Base-by-base conservation (phyloP, 768 basidiomycete genomes). In the Terana coerulea region DNA sequence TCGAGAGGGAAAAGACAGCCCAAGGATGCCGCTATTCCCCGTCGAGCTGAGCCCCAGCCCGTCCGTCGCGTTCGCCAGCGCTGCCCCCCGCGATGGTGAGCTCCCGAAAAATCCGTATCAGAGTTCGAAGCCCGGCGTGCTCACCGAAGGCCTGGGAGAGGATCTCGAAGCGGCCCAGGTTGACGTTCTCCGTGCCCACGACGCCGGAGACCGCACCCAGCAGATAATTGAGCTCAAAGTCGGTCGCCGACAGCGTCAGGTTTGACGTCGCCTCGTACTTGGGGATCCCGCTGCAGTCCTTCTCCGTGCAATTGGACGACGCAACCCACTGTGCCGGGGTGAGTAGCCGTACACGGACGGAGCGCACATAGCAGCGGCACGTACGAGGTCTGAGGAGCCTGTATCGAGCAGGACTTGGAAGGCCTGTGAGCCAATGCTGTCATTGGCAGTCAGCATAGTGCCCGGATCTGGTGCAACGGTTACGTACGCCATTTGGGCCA, bases 331-430 rank as follows among this genome's bases (percentile, higher is more conserved):
- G 34, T 29, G 24, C 10, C 28, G 28, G 33, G 9, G 15, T 15
- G 21, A 48, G 41, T 50, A 21, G 28, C 10, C 11, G 39, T 37
- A n/a, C n/a, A n/a, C n/a, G n/a, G n/a, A n/a, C n/a, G n/a, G n/a
- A 49, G 40, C 25, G 17, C 37, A 11, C 10, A 34, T 41, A 29
- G 43, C 1, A 9, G 12, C 10, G 49, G 11, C 17, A 59, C 70
- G 40, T 56, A 79, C 79, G 56, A 83, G 58, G 60, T 81, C 81
- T 1, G 81, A 74, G 3, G 80, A 83, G 42, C 80, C 81, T 7
- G 81, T 81, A 59, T 81, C 80, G 25, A 80, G 64, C 3, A 78
- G 71, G 19, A 75, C 67, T 60, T 68, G 67, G 51, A 81, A 72
- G 34, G 64, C 53, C 59, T 76, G 74, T 3, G 66, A 69, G 40